Evolutionary conservation across 2,329 filamentous ascomycete species (phyloP), one percentile per base, ranked within the genome.

Genomic region (Ophiostoma ips): DNA sequence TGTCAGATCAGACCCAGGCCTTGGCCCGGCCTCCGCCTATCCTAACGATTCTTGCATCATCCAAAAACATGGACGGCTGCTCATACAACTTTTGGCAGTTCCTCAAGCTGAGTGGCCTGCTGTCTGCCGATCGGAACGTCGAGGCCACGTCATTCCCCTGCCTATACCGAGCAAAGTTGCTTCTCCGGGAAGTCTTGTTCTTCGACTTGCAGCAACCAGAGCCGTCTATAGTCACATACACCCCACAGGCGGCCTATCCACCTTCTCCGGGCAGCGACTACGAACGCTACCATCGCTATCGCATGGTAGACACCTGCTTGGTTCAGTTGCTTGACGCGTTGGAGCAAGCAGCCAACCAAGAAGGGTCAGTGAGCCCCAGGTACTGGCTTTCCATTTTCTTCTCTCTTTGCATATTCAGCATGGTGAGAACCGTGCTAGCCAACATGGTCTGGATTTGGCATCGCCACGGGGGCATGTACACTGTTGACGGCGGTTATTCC

Each of bases 331-430:
- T 79, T 19, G 69, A 72, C 53, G 69, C 71, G 0, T 71, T 79
- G 48, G 76, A 79, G 54, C 62, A 61, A 4, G 65, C 64, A 16
- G 66, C 69, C 2, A 60, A 68, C 50, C 63, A 65, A 21, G 62
- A 62, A 31, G 61, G 62, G n/a, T 60, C 63, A 5, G 59, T 68
- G 19, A 65, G 66, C 21, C 63, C 67, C 9, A 68, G 66, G 55
- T 65, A 65, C 50, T 76, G 73, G 69, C 59, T 77, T 15, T 71
- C 75, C 2, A 59, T 70, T 4, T 76, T 78, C 52, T 64, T 75
- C 46, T 71, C 76, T 12, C 60, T 79, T 16, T 77, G 75, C 59
- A 71, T 79, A n/a, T 77, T 79, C 57, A 78, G 74, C 58, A 65
- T 75, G 28, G 67, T 72, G 18, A 69, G 71, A 46, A 73, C 73